phyloP scores from a whole-genome alignment of 352 stramenopile genomes.

The Pythium aristosporum region DNA sequence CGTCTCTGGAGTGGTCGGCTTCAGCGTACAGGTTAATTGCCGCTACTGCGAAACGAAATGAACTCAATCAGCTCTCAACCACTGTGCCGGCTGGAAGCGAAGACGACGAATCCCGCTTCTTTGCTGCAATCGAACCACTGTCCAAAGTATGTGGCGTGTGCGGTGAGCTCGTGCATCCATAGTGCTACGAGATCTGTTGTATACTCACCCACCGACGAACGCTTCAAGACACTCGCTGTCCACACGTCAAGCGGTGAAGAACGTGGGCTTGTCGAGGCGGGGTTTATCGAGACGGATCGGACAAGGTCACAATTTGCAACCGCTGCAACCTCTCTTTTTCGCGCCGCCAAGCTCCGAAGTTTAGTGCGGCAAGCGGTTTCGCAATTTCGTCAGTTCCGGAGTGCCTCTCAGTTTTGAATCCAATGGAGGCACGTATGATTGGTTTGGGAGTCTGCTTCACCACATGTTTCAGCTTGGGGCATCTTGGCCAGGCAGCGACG shows the following conservation, averaged over 20 bases:
- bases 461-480: slow-evolving; percentile 1
- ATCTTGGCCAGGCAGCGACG: not conserved
- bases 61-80: not conserved
- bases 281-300: not conserved
- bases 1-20: not conserved
- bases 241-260: not conserved
- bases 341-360: not conserved
- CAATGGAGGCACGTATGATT: slow-evolving; percentile 10
- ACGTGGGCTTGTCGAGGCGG: slow-evolving; percentile 4
- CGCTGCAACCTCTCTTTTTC: not conserved
- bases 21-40: not conserved
- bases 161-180: not conserved
- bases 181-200: not conserved
- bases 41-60: not conserved
- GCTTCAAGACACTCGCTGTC: not conserved
- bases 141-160: slow-evolving; percentile 3
- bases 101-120: slow-evolving; percentile 1
- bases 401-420: slow-evolving; percentile 5
- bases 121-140: slow-evolving; percentile 6
- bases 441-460: slow-evolving; percentile 10
- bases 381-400: not conserved
- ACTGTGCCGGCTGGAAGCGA: not conserved
- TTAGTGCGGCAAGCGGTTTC: slow-evolving; percentile 9
- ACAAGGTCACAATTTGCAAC: not conserved
- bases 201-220: not conserved